A percentile compares a stretch with the other conserved stretches of the same genome.
Conservation (phyloP, 1,284 basidiomycete species). For the Cryptococcus sp. region DNA sequence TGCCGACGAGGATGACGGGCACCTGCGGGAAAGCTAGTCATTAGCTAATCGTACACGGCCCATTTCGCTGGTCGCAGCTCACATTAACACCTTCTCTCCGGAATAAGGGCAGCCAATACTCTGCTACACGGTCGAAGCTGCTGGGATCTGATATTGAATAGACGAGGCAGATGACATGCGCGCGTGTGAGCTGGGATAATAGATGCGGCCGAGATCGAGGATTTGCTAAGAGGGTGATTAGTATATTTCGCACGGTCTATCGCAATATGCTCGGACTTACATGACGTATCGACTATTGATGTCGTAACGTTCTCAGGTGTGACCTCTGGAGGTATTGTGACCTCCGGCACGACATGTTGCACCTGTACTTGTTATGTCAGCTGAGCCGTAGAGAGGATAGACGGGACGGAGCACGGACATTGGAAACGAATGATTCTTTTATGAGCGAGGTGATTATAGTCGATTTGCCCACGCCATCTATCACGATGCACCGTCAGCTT, state of each 20-base stretch:
- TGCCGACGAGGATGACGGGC: conserved; percentile 95
- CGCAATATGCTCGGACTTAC: conserved; percentile 56
- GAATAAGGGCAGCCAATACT: conserved; percentile 99
- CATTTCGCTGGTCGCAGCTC: conserved; percentile 31
- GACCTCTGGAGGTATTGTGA: conserved; percentile 92
- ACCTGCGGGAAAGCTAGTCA: conserved; percentile 59
- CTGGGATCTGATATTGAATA: conserved; percentile 94
- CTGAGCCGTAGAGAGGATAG: neutral
- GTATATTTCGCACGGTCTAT: neutral
- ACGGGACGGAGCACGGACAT: conserved; percentile 60
- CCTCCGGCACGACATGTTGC: conserved; percentile 88
- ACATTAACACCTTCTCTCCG: conserved; percentile 93
- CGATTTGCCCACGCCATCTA: conserved; percentile 92
- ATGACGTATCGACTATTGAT: conserved; percentile 91
- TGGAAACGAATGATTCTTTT: conserved; percentile 87
- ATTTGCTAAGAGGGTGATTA: conserved; percentile 22
- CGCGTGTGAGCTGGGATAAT: conserved; percentile 91
- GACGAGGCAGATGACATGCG: conserved; percentile 96
- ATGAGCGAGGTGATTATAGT: conserved; percentile 93
- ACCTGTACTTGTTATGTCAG: conserved; percentile 59
- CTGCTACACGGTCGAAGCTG: conserved; percentile 94
- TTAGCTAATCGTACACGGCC: neutral
- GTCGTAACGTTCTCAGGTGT: conserved; percentile 95
- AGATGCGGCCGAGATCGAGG: conserved; percentile 69
- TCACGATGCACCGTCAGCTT: neutral